Evolutionary conservation across 805 yeast species (phyloP).

Genomic region (Metschnikowia peoriensis): DNA sequence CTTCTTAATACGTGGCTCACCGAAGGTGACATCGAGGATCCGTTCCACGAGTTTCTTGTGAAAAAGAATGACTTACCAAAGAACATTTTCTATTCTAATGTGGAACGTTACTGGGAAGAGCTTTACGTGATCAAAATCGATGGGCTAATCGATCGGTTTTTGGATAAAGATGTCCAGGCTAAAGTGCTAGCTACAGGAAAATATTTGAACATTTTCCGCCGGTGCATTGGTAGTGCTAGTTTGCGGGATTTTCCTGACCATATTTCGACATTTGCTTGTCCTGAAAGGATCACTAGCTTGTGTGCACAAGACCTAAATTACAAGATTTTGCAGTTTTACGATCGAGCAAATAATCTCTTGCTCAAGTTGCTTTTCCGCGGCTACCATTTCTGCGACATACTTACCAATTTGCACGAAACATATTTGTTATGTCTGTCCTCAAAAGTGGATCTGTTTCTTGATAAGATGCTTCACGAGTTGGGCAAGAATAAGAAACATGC

Average conservation of each 20-base stretch:
- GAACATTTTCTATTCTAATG: slow-evolving; percentile 33
- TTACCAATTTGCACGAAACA: slow-evolving; percentile 51
- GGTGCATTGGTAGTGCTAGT: slow-evolving; percentile 51
- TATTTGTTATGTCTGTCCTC: slow-evolving; percentile 57
- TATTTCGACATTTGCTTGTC: slow-evolving; percentile 11
- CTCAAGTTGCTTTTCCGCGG: slow-evolving; percentile 59
- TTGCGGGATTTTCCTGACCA: slow-evolving; percentile 27
- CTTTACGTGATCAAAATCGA: slow-evolving; percentile 72
- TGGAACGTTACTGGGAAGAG: slow-evolving; percentile 71
- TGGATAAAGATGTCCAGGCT: slow-evolving; percentile 49
- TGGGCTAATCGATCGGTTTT: slow-evolving; percentile 69
- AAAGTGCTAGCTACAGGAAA: slow-evolving; percentile 83
- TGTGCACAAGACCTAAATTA: slow-evolving; percentile 48
- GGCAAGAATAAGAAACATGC: slow-evolving; percentile 37
- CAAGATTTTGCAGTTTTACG: slow-evolving; percentile 59
- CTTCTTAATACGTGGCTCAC: slow-evolving; percentile 81
- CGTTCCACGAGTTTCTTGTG: slow-evolving; percentile 80
- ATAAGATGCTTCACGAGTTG: slow-evolving; percentile 50
- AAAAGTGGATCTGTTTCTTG: slow-evolving; percentile 52
- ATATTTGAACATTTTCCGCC: slow-evolving; percentile 67
- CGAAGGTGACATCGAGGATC: slow-evolving; percentile 72
- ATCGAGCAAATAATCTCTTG: slow-evolving; percentile 63
- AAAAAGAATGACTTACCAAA: slow-evolving; percentile 23
- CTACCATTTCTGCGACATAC: slow-evolving; percentile 48
- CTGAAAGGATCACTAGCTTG: slow-evolving; percentile 27